phyloP scores from a whole-genome alignment of 371 early-diverging fungal species.

The Apophysomyces ossiformis region DNA sequence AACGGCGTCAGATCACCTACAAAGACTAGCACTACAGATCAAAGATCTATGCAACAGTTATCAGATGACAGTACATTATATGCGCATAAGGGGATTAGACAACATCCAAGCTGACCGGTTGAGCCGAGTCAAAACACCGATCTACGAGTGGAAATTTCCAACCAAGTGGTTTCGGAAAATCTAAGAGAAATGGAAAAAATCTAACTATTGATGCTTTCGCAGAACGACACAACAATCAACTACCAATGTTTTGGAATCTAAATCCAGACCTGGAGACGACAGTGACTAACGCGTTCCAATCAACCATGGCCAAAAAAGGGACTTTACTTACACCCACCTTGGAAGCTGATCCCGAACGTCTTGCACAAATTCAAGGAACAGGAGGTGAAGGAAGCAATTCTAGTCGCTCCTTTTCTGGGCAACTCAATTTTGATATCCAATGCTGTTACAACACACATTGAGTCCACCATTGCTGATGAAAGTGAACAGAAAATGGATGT shows the following conservation, averaged over 20 bases:
- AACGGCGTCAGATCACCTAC: no score
- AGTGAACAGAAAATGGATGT: no score
- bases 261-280: slow-evolving; percentile 6
- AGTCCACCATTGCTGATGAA: no score
- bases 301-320: slow-evolving; percentile 13
- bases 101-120: no score
- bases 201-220: slow-evolving; percentile 35
- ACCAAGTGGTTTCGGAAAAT: slow-evolving; percentile 10
- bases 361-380: slow-evolving; percentile 5
- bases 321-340: slow-evolving; percentile 16
- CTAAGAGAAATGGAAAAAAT: neutral
- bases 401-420: no score
- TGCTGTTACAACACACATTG: no score
- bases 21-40: no score
- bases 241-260: slow-evolving; percentile 11
- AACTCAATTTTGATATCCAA: no score
- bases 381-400: neutral
- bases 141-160: slow-evolving; percentile 12
- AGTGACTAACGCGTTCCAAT: slow-evolving; percentile 10
- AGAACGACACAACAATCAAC: neutral
- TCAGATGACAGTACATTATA: no score
- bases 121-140: no score
- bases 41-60: no score
- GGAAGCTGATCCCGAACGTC: slow-evolving; percentile 13
- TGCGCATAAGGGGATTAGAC: no score